A percentile compares a stretch with the other conserved stretches of the same genome.
phyloP scores from a whole-genome alignment of 768 basidiomycete genomes.

The Russula sp. region DNA sequence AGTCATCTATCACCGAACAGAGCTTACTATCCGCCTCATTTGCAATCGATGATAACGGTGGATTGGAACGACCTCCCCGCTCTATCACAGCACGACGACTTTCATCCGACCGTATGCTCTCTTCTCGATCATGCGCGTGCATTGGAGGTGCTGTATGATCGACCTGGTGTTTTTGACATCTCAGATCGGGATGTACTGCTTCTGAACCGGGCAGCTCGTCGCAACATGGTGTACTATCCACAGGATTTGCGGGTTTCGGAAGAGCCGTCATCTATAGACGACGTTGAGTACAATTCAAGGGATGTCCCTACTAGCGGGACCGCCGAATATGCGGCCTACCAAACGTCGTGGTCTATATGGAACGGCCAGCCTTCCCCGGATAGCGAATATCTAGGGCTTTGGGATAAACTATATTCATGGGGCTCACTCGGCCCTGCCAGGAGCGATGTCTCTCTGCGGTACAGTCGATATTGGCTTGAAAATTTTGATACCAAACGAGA shows the following conservation, averaged over 20 bases:
- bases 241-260: neutral
- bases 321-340: neutral
- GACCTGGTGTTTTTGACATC: no score
- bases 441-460: neutral
- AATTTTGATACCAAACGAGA: neutral
- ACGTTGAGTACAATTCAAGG: neutral
- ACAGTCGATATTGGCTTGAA: constrained; percentile 14
- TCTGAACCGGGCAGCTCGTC: neutral
- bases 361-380: neutral
- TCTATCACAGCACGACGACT: no score
- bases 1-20: neutral
- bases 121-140: no score
- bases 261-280: neutral
- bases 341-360: constrained; percentile 6
- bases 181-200: neutral
- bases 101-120: no score
- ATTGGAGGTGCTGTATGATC: no score
- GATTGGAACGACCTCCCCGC: no score
- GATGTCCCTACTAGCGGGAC: neutral
- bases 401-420: neutral
- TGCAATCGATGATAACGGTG: no score
- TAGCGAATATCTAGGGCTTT: neutral
- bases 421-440: neutral
- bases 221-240: constrained; percentile 5
- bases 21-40: neutral